These are phyloP conservation scores for Wickerhamiella azyma DNA, from an alignment of 805 yeast species.

Conservation along the genomic window DNA sequence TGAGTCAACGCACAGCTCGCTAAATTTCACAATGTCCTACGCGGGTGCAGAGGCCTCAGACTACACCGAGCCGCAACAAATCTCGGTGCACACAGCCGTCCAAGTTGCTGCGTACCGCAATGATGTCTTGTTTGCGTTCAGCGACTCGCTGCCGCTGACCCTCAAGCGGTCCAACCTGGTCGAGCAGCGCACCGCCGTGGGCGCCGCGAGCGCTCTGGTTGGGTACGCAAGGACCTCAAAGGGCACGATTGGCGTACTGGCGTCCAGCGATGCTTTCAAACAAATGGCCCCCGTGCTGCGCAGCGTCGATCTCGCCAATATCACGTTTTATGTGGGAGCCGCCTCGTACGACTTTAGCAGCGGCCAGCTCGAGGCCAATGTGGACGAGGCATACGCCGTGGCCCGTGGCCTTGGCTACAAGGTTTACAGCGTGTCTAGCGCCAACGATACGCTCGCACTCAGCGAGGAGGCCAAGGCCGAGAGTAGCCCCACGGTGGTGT, in stretches of 20 bases:
- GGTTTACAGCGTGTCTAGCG: constrained; percentile 58
- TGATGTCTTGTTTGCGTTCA: constrained; percentile 38
- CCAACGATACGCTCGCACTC: constrained; percentile 52
- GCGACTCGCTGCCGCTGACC: constrained; percentile 48
- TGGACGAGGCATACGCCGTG: constrained; percentile 42
- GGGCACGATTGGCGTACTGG: constrained; percentile 33
- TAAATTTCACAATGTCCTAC: constrained; percentile 1
- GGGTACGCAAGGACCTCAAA: constrained; percentile 40
- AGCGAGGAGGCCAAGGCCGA: constrained; percentile 36
- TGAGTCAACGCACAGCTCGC: neutral
- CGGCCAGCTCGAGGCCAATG: constrained; percentile 48
- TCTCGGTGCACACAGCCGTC: constrained; percentile 20
- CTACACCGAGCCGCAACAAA: constrained; percentile 7
- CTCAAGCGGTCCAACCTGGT: constrained; percentile 41
- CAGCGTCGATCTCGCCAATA: constrained; percentile 10
- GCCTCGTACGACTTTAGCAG: constrained; percentile 48
- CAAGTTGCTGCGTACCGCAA: constrained; percentile 26
- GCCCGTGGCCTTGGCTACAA: constrained; percentile 47
- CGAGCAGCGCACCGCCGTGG: constrained; percentile 54
- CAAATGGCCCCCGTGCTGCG: constrained; percentile 48
- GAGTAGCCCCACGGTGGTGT: constrained; percentile 38
- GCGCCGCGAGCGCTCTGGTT: constrained; percentile 66
- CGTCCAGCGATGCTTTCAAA: constrained; percentile 54
- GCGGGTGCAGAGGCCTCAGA: neutral
- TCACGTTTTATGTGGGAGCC: constrained; percentile 59